Percentiles rank a stretch among this genome's conserved stretches.
phyloP scores from a whole-genome alignment of 805 yeast genomes.

The Saccharomyces mikatae region DNA sequence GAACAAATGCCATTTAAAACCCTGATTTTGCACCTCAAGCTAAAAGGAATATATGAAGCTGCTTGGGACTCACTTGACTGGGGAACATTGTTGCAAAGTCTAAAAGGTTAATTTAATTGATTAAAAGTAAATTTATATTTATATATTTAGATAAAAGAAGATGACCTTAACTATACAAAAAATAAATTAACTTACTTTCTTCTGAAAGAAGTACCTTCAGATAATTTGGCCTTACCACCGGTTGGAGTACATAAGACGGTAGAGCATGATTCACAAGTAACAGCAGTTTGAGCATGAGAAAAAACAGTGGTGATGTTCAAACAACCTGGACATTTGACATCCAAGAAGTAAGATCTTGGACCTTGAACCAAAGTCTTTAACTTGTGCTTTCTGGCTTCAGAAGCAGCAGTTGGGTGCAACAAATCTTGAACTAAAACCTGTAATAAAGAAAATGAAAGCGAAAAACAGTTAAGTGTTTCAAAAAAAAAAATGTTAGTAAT shows the following conservation, averaged over 20 bases:
- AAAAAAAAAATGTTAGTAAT: background rate
- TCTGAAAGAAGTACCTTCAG: slow-evolving; percentile 99
- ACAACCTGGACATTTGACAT: slow-evolving; percentile 99
- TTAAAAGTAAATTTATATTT: slow-evolving; percentile 1
- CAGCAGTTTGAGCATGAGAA: slow-evolving; percentile 99
- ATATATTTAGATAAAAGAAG: slow-evolving; percentile 1
- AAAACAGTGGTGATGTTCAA: slow-evolving; percentile 97
- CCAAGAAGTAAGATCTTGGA: slow-evolving; percentile 99
- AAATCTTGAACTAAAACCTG: slow-evolving; percentile 98
- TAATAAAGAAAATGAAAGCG: slow-evolving; percentile 5
- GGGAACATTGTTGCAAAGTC: background rate
- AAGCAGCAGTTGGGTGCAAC: slow-evolving; percentile 94
- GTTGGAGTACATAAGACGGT: slow-evolving; percentile 98
- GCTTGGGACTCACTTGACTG: background rate
- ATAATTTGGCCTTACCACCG: slow-evolving; percentile 99
- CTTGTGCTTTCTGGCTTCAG: slow-evolving; percentile 96
- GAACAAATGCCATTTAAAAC: too few relatives aligned
- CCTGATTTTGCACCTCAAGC: too few relatives aligned
- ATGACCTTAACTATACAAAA: background rate
- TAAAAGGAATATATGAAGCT: background rate
- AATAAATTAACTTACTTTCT: slow-evolving; percentile 60
- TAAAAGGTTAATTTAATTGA: background rate
- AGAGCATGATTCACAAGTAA: slow-evolving; percentile 97
- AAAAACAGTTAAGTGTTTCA: background rate
- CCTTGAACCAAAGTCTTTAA: slow-evolving; percentile 93